Evolutionary conservation across 2,329 filamentous ascomycete species (phyloP), one percentile per base, ranked within the genome.

Genomic region (Paracoccidioides lutzii): DNA sequence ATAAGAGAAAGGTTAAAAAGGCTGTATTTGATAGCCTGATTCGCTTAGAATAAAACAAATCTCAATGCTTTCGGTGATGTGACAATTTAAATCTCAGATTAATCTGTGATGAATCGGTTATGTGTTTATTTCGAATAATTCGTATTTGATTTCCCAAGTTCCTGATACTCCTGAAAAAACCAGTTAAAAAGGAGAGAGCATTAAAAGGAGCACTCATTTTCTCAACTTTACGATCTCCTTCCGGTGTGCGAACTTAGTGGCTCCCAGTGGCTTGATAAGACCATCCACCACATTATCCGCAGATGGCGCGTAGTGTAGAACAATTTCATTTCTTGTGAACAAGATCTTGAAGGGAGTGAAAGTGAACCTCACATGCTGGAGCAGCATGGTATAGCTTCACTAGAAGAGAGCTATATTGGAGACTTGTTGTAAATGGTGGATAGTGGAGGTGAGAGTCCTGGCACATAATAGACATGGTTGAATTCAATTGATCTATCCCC

Each of bases 261-360:
- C 7, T 10, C 35, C 40, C 14, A 52, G 50, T 3, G 50, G 33
- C 35, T 52, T 52, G 6, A 37, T 52, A 8, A 52, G n/a, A 4
- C 50, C 50, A n/a, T 52, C 35, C 4, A 37, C 50, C 6, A 4
- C 9, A 41, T 52, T 52, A 4, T 41, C 50, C 2, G 50, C 10
- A 6, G 50, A 38, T 6, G 35, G 14, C 8, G 48, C 28, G 33
- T 46, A 48, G 6, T 4, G 28, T 5, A 54, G 49, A 55, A 45
- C 41, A 46, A 43, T 60, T 60, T 60, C 64, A 60, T 63, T 63
- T 63, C 64, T 58, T 57, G 53, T 37, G 55, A 58, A 45, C 43
- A 12, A 38, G 35, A 37, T 52, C 35, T 4, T 37, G 32, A 3
- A 52, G 33, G 3, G 35, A 57, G 54, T 59, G 59, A 58, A 48